These are phyloP conservation scores for Pyrenochaeta sp. DNA, from an alignment of 2,329 filamentous ascomycete genomes.

Conservation along the genomic window DNA sequence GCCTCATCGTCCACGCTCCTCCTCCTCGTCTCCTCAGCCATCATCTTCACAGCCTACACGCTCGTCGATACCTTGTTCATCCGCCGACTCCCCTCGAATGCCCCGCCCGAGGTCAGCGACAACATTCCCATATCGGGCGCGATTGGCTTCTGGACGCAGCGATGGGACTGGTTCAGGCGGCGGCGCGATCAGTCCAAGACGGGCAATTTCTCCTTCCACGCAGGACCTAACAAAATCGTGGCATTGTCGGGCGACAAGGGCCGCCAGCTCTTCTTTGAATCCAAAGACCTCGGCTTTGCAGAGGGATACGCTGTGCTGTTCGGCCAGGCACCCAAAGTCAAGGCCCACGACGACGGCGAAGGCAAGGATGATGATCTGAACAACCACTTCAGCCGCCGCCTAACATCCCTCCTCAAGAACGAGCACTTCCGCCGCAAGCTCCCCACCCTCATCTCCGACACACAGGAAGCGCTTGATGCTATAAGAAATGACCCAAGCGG, in stretches of 20 bases:
- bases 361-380: constrained; percentile 20
- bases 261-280: constrained; percentile 57
- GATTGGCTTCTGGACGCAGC: constrained; percentile 56
- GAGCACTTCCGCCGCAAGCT: constrained; percentile 46
- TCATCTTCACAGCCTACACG: constrained; percentile 20
- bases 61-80: constrained; percentile 23
- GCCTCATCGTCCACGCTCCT: constrained; percentile 14
- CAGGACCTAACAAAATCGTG: constrained; percentile 57
- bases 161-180: constrained; percentile 56
- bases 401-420: constrained; percentile 34
- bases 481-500: constrained; percentile 47
- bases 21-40: constrained; percentile 13
- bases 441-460: constrained; percentile 53
- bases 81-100: constrained; percentile 30
- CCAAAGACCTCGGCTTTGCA: constrained; percentile 53
- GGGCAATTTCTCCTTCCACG: constrained; percentile 61
- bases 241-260: constrained; percentile 55
- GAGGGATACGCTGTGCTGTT: constrained; percentile 51
- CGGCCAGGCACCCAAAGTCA: constrained; percentile 26
- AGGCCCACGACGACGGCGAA: constrained; percentile 16
- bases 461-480: constrained; percentile 49
- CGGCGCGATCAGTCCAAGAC: constrained; percentile 41
- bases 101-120: constrained; percentile 29
- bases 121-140: constrained; percentile 56
- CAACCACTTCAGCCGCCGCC: constrained; percentile 33